Base-by-base conservation (phyloP, 2,329 filamentous ascomycete species). In the Fusarium heterosporum region DNA sequence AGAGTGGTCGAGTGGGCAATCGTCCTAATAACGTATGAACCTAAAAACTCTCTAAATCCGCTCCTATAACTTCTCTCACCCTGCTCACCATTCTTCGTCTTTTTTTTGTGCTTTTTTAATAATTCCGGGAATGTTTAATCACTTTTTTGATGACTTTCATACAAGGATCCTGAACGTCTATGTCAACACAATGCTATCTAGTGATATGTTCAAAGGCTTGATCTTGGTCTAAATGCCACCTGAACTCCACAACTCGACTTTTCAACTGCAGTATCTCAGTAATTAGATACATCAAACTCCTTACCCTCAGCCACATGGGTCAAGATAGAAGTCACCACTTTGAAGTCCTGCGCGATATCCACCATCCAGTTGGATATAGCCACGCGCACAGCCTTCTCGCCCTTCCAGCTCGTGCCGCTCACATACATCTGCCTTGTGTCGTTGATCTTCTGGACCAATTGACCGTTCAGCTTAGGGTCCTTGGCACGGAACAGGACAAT, bases 331-430 rank as follows among this genome's bases (percentile, higher is more conserved):
- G 81, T 84, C 16, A 96, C 85, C n/a, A 93, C 76, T 19, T 78
- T 79, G 61, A 90, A 79, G 74, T 97, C 93, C 61, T 84, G 83
- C 46, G 88, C 83, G 0, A 89, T 83, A 72, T 94, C 84, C 3
- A 92, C 90, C 76, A 87, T 87, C 93, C 93, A 97, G 73, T 92
- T 97, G 38, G 91, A 90, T 40, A 97, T 88, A 0, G 95, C 94
- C 70, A 97, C 87, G n/a, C 95, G 85, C 62, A 89, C 90, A 10
- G 94, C 94, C 56, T 89, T 86, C 56, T 82, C 80, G 0, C 90
- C 91, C 40, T 88, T 82, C 93, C 93, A 97, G 43, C 79, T 83
- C 13, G 93, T 97, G 1, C 92, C 92, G 61, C 91, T 93, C 7
- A 97, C 90, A 73, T 94, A 97, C 72, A 97, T 90, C 73, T 87